These are phyloP conservation scores for Dothistroma septosporum DNA, from an alignment of 2,329 filamentous ascomycete species.

Conservation along the genomic window DNA sequence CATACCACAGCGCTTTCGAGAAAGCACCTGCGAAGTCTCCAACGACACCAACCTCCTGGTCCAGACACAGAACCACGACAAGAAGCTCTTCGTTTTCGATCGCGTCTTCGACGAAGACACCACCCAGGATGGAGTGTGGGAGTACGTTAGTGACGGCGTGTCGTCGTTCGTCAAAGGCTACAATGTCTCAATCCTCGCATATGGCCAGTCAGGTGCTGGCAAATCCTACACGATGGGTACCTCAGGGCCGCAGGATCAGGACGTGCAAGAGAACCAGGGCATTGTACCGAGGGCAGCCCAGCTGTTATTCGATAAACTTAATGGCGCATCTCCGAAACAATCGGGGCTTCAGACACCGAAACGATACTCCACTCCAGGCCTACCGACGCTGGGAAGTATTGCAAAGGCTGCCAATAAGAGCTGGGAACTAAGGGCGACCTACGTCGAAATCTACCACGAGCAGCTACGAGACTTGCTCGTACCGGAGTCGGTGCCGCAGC, in stretches of 20 bases:
- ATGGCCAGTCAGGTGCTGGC: conserved; percentile 93
- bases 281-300: conserved; percentile 91
- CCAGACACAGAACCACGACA: conserved; percentile 77
- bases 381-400: conserved; percentile 43
- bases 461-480: conserved; percentile 85
- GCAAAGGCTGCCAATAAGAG: conserved; percentile 53
- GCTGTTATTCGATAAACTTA: conserved; percentile 81
- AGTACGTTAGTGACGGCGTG: conserved; percentile 88
- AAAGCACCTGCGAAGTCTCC: conserved; percentile 84
- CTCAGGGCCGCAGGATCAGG: conserved; percentile 67
- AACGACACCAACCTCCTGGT: conserved; percentile 81
- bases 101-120: conserved; percentile 83
- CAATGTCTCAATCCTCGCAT: conserved; percentile 95
- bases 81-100: conserved; percentile 95
- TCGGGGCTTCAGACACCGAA: conserved; percentile 76
- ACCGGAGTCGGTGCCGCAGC: conserved; percentile 63
- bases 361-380: conserved; percentile 64
- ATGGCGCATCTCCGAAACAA: conserved; percentile 58
- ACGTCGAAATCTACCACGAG: conserved; percentile 85
- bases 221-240: conserved; percentile 99
- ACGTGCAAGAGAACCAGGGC: conserved; percentile 52
- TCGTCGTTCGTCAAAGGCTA: conserved; percentile 89
- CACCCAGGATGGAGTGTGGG: conserved; percentile 85
- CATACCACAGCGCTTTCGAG: conserved; percentile 91
- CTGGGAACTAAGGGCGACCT: conserved; percentile 86